A percentile compares a stretch with the other conserved stretches of the same genome.
Evolutionary conservation across 257 asterid species (phyloP).

Genomic region (Solanum chaucha): DNA sequence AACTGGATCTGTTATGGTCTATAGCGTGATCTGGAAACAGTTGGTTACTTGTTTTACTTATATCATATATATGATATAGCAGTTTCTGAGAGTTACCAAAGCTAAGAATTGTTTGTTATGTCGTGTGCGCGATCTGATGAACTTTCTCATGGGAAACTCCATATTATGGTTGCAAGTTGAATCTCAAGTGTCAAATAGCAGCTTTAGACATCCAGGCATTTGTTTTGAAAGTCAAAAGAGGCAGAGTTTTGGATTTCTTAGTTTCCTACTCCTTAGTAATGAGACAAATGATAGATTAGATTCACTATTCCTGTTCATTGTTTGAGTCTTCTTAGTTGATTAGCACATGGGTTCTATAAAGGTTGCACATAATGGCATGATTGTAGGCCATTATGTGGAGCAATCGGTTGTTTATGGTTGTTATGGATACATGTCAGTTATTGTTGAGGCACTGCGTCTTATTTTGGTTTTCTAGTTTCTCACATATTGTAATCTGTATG

Average conservation of each 20-base stretch:
- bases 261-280: background rate
- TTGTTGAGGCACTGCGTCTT: background rate
- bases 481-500: slow-evolving; percentile 3
- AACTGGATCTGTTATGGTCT: background rate
- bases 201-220: background rate
- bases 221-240: background rate
- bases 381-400: background rate
- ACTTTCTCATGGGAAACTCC: background rate
- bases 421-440: background rate
- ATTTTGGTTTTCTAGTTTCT: background rate
- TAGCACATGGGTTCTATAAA: background rate
- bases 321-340: background rate
- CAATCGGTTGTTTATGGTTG: background rate
- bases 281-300: background rate
- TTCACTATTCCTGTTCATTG: background rate
- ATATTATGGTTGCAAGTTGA: background rate
- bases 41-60: background rate
- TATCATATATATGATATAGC: background rate
- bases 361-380: background rate
- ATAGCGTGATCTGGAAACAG: background rate
- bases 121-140: background rate
- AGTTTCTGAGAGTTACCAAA: background rate
- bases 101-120: background rate
- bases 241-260: background rate
- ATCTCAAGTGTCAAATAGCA: background rate